Base-by-base conservation (phyloP, 805 yeast species). In the Blastobotrys chiropterorum region DNA sequence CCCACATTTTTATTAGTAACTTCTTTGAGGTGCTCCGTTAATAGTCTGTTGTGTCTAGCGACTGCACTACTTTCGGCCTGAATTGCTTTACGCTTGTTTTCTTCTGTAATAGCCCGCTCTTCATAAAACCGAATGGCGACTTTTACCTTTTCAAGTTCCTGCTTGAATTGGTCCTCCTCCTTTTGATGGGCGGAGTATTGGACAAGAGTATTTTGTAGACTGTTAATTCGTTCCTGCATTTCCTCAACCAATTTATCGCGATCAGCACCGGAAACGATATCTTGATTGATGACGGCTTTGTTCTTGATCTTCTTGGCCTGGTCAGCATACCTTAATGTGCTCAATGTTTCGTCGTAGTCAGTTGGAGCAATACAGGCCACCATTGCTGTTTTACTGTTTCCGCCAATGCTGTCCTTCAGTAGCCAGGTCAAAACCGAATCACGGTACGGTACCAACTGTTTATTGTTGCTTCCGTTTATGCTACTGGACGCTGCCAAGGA, bases 381-480 rank as follows among this genome's bases (percentile, higher is more conserved):
- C 85, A 89, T 81, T 1, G 84, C 83, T 0, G 95, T 90, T 61
- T 85, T 86, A n/a, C 94, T 83, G 62, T 86, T 85, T 1, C 96
- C 96, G 1, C 94, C 89, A 38, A 88, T 69, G 53, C 80, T 81
- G 58, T 86, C 92, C 61, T 82, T 83, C 56, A 87, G 70, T 1
- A 87, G 69, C 80, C 90, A 84, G 0, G 95, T 87, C 50, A 87
- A 69, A 0, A 76, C 72, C 0, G 95, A 85, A 58, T 87, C 95
- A 56, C 95, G 72, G 60, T 83, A 85, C 0, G 92, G 92, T 1
- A 82, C 75, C 14, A 80, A 66, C 3, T 53, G 56, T 16, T 47
- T 21, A 14, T 46, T 46, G 6, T 20, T 17, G 5, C 45, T 22
- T 31, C 54, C 55, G 15, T 42, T 20, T 15, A 50, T 21, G 8